Conservation (phyloP, 78 protist genomes). For the Dictyostelium discoideum region DNA sequence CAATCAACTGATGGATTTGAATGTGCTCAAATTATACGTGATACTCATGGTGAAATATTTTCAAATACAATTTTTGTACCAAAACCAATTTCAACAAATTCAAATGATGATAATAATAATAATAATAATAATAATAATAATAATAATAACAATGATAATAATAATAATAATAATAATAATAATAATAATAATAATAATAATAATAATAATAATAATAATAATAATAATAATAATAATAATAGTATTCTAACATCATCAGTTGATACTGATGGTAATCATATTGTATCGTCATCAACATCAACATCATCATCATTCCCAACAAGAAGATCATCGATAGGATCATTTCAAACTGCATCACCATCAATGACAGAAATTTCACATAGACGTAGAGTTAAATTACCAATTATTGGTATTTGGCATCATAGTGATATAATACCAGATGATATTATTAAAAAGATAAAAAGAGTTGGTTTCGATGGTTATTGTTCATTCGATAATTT, state of each 20-base stretch:
- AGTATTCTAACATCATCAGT: too few species aligned
- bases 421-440: neutral
- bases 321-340: neutral
- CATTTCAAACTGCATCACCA: conserved; percentile 1
- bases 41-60: neutral
- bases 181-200: neutral
- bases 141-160: neutral
- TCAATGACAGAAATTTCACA: conserved; percentile 27
- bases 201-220: neutral
- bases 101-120: neutral
- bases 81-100: neutral
- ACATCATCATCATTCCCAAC: neutral
- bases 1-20: conserved; percentile 16
- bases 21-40: conserved; percentile 4
- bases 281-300: neutral
- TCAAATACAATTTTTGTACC: conserved; percentile 2
- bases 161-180: neutral
- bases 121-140: neutral
- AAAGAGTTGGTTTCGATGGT: neutral
- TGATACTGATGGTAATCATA: neutral
- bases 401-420: conserved; percentile 29
- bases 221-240: neutral
- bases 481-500: neutral
- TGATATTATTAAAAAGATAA: neutral
- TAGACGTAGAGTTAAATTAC: conserved; percentile 5